Conservation (phyloP, 78 protist species). For the Anaeramoeba flamelloides region DNA sequence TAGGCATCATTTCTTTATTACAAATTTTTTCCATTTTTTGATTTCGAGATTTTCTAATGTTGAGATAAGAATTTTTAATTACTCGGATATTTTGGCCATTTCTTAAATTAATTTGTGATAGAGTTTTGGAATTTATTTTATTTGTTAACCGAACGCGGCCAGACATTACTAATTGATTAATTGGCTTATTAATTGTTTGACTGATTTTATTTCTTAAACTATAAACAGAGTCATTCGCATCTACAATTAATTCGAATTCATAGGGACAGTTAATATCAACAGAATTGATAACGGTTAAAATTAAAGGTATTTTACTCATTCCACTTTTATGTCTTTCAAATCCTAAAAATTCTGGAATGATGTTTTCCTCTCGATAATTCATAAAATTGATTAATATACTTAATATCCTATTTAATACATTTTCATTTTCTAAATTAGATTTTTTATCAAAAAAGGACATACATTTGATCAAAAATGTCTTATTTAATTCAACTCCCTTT, state of each 20-base stretch:
- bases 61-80: neutral
- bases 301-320: neutral
- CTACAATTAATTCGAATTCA: neutral
- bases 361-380: neutral
- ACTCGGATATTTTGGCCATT: neutral
- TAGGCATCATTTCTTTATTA: neutral
- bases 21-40: neutral
- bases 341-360: neutral
- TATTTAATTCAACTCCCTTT: neutral
- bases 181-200: too few species aligned
- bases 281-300: neutral
- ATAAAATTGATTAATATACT: neutral
- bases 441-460: too few species aligned
- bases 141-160: neutral
- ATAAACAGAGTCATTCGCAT: neutral
- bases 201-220: neutral
- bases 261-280: neutral
- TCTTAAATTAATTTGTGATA: neutral
- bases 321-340: neutral
- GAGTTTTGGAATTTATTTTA: neutral
- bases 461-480: neutral
- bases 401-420: neutral
- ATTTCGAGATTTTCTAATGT: neutral
- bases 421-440: neutral
- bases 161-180: too few species aligned